Conservation (phyloP, 768 basidiomycete species). For the Mrakia frigida region DNA sequence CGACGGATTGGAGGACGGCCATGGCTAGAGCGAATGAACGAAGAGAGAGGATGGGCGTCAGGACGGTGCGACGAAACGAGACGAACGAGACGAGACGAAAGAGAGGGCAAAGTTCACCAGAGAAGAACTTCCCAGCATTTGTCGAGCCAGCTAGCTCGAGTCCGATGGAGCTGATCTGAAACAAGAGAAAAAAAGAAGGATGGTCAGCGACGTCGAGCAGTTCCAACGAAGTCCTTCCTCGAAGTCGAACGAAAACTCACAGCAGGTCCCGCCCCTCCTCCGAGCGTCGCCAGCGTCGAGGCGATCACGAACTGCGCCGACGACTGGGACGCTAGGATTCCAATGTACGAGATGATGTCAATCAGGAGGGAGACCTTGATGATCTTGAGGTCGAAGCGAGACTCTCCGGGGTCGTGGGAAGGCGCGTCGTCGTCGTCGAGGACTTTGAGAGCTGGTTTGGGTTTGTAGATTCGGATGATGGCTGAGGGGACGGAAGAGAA, state of each 20-base stretch:
- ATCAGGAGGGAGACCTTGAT: constrained; percentile 59
- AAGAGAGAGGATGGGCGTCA: neutral
- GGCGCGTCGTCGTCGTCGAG: neutral
- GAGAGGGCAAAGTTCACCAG: neutral
- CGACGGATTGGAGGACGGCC: neutral
- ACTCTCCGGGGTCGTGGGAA: constrained; percentile 3
- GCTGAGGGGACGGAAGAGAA: too few species aligned
- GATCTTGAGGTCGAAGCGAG: constrained; percentile 65
- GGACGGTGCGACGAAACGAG: neutral
- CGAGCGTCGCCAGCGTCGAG: constrained; percentile 56
- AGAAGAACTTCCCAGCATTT: neutral
- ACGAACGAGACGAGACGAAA: neutral
- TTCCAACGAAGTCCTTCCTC: too few species aligned
- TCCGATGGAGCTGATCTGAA: neutral
- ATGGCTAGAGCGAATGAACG: neutral
- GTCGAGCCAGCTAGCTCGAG: neutral
- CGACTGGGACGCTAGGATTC: constrained; percentile 52
- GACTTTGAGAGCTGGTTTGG: constrained; percentile 37
- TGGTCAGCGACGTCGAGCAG: neutral
- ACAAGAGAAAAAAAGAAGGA: neutral
- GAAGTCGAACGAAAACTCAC: constrained; percentile 50
- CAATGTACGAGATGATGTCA: constrained; percentile 53
- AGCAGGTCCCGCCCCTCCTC: constrained; percentile 61
- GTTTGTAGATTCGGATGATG: constrained; percentile 55
- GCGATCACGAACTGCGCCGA: constrained; percentile 54